A percentile compares a stretch with the other conserved stretches of the same genome.
These are phyloP conservation scores for Psilocybe azurescens DNA, from an alignment of 768 basidiomycete species.

Conservation along the genomic window DNA sequence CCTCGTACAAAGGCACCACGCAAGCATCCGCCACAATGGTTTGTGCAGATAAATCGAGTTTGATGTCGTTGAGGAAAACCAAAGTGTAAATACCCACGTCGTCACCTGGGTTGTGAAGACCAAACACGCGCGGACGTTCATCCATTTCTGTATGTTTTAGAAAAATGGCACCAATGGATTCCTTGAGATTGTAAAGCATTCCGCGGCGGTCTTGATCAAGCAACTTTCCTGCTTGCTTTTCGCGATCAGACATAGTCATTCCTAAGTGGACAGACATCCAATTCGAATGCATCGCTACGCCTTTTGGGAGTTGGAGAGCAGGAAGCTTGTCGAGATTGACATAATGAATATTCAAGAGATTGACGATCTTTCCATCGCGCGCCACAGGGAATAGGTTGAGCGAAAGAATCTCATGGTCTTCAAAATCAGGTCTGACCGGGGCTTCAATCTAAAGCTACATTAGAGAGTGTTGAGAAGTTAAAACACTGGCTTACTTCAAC, in stretches of 20 bases:
- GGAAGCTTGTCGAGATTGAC: constrained; percentile 22
- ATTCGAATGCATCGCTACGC: constrained; percentile 8
- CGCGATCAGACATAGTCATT: constrained; percentile 24
- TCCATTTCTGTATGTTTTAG: constrained; percentile 13
- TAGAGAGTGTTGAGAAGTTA: constrained; percentile 24
- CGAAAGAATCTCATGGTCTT: constrained; percentile 18
- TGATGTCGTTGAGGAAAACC: constrained; percentile 51
- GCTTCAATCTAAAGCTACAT: constrained; percentile 30
- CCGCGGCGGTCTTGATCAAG: constrained; percentile 10
- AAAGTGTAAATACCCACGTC: constrained; percentile 38
- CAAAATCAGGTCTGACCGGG: constrained; percentile 25
- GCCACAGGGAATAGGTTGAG: constrained; percentile 36
- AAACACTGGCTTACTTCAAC: constrained; percentile 41
- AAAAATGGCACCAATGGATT: constrained; percentile 26
- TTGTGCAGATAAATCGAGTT: constrained; percentile 52
- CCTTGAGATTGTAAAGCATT: constrained; percentile 26
- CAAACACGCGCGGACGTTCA: constrained; percentile 21
- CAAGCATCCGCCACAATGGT: constrained; percentile 58
- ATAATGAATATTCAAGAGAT: constrained; percentile 38
- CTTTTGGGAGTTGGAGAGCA: constrained; percentile 14
- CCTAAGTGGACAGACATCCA: constrained; percentile 32
- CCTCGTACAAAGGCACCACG: constrained; percentile 41
- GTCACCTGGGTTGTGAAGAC: constrained; percentile 21
- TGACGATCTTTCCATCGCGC: constrained; percentile 4
- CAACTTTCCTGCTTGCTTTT: constrained; percentile 16